phyloP scores from a whole-genome alignment of 768 basidiomycete genomes.

The Pleurotus sapidus region DNA sequence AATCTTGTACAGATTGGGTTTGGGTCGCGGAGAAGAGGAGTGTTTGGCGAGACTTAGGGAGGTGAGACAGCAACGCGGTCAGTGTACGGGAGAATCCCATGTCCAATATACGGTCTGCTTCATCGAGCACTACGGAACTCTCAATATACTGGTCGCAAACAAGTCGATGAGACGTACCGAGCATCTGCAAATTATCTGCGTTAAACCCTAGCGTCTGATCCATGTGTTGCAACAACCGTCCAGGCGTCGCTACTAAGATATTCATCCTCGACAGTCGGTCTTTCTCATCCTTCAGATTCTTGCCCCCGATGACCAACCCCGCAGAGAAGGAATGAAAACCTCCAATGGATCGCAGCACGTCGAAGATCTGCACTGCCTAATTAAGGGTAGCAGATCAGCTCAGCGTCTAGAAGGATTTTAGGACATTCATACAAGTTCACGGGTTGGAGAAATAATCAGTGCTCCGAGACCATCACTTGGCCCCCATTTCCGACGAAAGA shows the following conservation, averaged over 20 bases:
- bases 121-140: slow-evolving; percentile 73
- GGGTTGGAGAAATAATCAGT: slow-evolving; percentile 89
- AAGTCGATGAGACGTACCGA: slow-evolving; percentile 52
- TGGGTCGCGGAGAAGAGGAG: slow-evolving; percentile 97
- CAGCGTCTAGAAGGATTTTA: background rate
- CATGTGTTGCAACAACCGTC: slow-evolving; percentile 94
- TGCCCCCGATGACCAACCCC: slow-evolving; percentile 94
- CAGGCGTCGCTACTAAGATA: slow-evolving; percentile 97
- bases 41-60: slow-evolving; percentile 90
- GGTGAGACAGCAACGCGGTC: slow-evolving; percentile 86
- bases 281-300: slow-evolving; percentile 89
- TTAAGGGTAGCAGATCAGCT: background rate
- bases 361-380: slow-evolving; percentile 97
- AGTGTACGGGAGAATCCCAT: slow-evolving; percentile 93
- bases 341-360: slow-evolving; percentile 91
- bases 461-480: slow-evolving; percentile 90
- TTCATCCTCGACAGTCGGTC: slow-evolving; percentile 93
- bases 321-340: slow-evolving; percentile 91
- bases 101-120: slow-evolving; percentile 95
- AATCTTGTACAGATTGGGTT: slow-evolving; percentile 81
- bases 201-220: slow-evolving; percentile 97
- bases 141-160: slow-evolving; percentile 4
- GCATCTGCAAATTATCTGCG: slow-evolving; percentile 83
- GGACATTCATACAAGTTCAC: slow-evolving; percentile 70
- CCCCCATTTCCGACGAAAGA: slow-evolving; percentile 92